Conservation (phyloP, 2,329 filamentous ascomycete genomes). For the Xylaria sp. region DNA sequence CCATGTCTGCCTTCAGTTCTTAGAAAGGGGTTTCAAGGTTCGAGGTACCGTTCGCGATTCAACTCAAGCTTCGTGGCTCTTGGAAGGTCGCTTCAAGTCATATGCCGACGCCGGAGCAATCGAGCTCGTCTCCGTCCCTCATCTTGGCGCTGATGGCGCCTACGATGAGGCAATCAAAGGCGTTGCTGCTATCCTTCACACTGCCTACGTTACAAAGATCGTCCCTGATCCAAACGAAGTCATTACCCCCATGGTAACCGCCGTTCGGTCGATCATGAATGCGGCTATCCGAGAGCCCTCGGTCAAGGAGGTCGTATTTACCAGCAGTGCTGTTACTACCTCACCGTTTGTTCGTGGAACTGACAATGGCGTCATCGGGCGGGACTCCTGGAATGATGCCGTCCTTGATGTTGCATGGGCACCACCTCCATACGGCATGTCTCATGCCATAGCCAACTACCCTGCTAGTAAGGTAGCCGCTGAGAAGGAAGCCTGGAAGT, state of each 20-base stretch:
- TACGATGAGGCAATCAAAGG: conserved; percentile 22
- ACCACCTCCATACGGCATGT: conserved; percentile 20
- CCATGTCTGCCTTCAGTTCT: conserved; percentile 12
- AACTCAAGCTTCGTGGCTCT: conserved; percentile 16
- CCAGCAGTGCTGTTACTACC: conserved; percentile 11
- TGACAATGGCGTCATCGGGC: conserved; percentile 16
- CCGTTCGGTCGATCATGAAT: conserved; percentile 18
- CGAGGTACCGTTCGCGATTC: conserved; percentile 20
- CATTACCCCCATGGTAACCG: conserved; percentile 14
- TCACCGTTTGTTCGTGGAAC: conserved; percentile 3
- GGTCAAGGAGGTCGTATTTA: conserved; percentile 18
- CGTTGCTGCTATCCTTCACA: conserved; percentile 14
- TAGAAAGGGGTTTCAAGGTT: conserved; percentile 14
- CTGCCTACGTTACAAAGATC: conserved; percentile 20
- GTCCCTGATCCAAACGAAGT: conserved; percentile 20
- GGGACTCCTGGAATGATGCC: conserved; percentile 19
- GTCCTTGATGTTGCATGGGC: conserved; percentile 18
- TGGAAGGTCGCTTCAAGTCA: conserved; percentile 17
- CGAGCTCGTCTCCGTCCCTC: conserved; percentile 16
- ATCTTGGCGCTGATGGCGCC: conserved; percentile 19
- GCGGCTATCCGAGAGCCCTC: conserved; percentile 15
- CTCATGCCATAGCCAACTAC: conserved; percentile 22
- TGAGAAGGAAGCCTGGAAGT: conserved; percentile 24
- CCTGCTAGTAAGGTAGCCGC: conserved; percentile 22
- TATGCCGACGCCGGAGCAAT: conserved; percentile 16